Evolutionary conservation across 2,329 filamentous ascomycete genomes (phyloP).

Genomic region (Zymoseptoria ardabiliae): DNA sequence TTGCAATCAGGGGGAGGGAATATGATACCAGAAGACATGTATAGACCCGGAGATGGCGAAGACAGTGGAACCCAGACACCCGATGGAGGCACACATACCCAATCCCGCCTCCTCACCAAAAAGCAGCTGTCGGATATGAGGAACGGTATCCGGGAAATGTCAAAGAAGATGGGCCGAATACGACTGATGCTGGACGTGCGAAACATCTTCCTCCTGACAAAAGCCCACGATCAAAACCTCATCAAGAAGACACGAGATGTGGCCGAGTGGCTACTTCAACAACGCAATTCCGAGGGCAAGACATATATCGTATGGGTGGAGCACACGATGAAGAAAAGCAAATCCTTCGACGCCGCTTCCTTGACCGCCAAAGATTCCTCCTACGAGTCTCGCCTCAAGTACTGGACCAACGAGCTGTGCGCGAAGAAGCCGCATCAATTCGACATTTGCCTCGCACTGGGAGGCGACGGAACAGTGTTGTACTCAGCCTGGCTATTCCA

Average conservation of each 20-base stretch:
- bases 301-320: constrained; percentile 75
- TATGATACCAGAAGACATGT: constrained; percentile 18
- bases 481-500: constrained; percentile 93
- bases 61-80: constrained; percentile 28
- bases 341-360: constrained; percentile 64
- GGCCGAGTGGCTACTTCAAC: constrained; percentile 68
- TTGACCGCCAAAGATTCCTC: constrained; percentile 56
- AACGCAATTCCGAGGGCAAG: constrained; percentile 52
- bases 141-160: constrained; percentile 85
- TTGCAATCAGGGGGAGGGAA: constrained; percentile 26
- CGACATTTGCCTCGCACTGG: constrained; percentile 81
- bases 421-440: constrained; percentile 73
- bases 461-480: constrained; percentile 78
- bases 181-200: constrained; percentile 73
- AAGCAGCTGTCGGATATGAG: constrained; percentile 95
- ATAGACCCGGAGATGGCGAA: constrained; percentile 37
- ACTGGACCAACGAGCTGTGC: constrained; percentile 79
- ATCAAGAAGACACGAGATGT: constrained; percentile 71
- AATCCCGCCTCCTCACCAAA: constrained; percentile 80
- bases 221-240: constrained; percentile 78
- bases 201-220: constrained; percentile 81
- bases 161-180: constrained; percentile 76
- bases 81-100: constrained; percentile 35
- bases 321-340: constrained; percentile 62
- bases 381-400: constrained; percentile 57